A percentile compares a stretch with the other conserved stretches of the same genome.
These are phyloP conservation scores for Fusarium decemcellulare DNA, from an alignment of 2,329 filamentous ascomycete genomes.

Conservation along the genomic window DNA sequence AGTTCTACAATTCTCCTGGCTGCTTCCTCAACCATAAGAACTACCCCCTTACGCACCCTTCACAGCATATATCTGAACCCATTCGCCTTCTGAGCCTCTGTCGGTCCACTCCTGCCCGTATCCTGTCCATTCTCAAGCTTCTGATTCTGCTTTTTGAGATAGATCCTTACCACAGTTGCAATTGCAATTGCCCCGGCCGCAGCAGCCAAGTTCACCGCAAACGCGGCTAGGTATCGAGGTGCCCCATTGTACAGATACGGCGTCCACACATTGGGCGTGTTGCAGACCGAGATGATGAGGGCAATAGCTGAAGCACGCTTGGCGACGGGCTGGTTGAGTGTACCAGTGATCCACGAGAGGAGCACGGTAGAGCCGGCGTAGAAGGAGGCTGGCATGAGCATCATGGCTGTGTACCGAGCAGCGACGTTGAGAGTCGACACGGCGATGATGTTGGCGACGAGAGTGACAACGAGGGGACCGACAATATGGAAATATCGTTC, in stretches of 20 bases:
- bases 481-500: neutral
- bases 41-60: neutral
- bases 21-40: neutral
- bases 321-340: neutral
- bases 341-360: neutral
- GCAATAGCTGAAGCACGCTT: neutral
- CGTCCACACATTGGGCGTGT: neutral
- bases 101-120: neutral
- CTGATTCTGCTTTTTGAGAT: neutral
- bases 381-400: conserved; percentile 9
- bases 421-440: neutral
- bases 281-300: neutral
- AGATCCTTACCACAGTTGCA: neutral
- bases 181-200: neutral
- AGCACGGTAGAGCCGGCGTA: conserved; percentile 3
- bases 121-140: neutral
- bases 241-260: neutral
- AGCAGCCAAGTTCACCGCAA: neutral
- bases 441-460: neutral
- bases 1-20: neutral
- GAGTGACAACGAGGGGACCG: neutral
- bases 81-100: neutral
- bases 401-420: conserved; percentile 13
- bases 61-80: neutral
- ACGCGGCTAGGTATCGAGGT: neutral